phyloP scores from a whole-genome alignment of 1,284 basidiomycete species.

The Athelia psychrophila region DNA sequence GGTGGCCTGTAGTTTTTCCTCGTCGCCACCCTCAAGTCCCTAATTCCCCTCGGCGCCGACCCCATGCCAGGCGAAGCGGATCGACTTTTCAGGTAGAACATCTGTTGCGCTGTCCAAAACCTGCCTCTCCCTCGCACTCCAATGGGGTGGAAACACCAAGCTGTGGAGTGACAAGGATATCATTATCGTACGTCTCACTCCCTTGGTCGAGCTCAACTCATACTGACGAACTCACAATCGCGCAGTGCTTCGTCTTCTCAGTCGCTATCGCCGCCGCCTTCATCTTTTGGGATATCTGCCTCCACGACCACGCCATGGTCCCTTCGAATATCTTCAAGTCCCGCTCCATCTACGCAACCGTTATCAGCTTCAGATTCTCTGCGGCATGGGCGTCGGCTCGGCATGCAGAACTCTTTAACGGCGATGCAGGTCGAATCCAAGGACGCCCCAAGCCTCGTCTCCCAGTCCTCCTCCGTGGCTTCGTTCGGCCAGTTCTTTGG shows the following conservation, averaged over 20 bases:
- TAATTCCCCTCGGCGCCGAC: background rate
- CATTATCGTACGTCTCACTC: slow-evolving; percentile 13
- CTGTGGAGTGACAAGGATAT: slow-evolving; percentile 32
- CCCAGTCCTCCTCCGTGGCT: slow-evolving; percentile 13
- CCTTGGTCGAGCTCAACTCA: background rate
- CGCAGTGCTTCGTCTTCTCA: background rate
- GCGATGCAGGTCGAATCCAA: slow-evolving; percentile 16
- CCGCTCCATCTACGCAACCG: background rate
- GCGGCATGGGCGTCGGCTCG: slow-evolving; percentile 17
- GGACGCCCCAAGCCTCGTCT: slow-evolving; percentile 8
- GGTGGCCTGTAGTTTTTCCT: background rate
- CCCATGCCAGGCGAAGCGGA: background rate
- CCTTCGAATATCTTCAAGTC: background rate
- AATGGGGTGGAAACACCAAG: slow-evolving; percentile 40
- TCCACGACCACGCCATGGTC: background rate
- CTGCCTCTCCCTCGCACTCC: slow-evolving; percentile 34
- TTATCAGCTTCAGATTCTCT: slow-evolving; percentile 30
- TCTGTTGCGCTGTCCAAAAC: slow-evolving; percentile 23
- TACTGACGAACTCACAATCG: background rate
- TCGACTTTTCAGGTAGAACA: slow-evolving; percentile 34
- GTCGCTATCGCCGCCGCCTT: background rate
- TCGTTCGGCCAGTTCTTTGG: slow-evolving; percentile 13
- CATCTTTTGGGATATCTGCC: background rate
- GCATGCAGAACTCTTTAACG: slow-evolving; percentile 22
- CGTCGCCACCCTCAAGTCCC: background rate